Percentiles rank a stretch among this genome's conserved stretches.
These are phyloP conservation scores for Fusarium sp. DNA, from an alignment of 2,329 filamentous ascomycete genomes.

Conservation along the genomic window DNA sequence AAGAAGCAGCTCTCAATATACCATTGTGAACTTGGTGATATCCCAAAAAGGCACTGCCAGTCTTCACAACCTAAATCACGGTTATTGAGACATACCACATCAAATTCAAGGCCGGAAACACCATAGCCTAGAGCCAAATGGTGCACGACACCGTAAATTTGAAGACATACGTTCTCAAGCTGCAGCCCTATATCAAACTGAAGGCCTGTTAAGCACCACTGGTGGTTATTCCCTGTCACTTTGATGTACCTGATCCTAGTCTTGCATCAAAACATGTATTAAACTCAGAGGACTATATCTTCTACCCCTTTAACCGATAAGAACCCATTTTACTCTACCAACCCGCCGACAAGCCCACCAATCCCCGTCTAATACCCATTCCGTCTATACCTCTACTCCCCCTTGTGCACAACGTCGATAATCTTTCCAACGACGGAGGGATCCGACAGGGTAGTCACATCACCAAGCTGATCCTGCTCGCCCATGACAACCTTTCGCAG, in stretches of 20 bases:
- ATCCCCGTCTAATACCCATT: neutral
- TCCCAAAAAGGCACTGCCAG: neutral
- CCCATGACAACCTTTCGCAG: slow-evolving; percentile 93
- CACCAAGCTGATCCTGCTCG: slow-evolving; percentile 93
- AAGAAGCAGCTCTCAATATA: neutral
- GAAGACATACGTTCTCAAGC: neutral
- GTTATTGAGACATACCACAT: neutral
- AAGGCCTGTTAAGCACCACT: no score
- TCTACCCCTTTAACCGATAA: neutral
- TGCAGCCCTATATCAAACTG: neutral
- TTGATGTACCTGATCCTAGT: neutral
- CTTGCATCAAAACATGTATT: neutral
- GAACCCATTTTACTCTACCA: neutral
- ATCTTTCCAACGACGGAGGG: slow-evolving; percentile 88
- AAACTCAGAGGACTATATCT: neutral
- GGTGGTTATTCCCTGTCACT: neutral
- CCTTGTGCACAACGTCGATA: slow-evolving; percentile 63
- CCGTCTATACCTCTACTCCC: neutral
- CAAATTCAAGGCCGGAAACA: neutral
- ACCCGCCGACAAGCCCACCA: neutral
- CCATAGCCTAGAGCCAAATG: no score
- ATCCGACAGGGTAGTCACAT: slow-evolving; percentile 89
- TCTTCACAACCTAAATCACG: neutral
- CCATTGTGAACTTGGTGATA: neutral
- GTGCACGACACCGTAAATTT: no score